Base-by-base conservation (phyloP, 2,329 filamentous ascomycete species). In the Clarireedia paspali region DNA sequence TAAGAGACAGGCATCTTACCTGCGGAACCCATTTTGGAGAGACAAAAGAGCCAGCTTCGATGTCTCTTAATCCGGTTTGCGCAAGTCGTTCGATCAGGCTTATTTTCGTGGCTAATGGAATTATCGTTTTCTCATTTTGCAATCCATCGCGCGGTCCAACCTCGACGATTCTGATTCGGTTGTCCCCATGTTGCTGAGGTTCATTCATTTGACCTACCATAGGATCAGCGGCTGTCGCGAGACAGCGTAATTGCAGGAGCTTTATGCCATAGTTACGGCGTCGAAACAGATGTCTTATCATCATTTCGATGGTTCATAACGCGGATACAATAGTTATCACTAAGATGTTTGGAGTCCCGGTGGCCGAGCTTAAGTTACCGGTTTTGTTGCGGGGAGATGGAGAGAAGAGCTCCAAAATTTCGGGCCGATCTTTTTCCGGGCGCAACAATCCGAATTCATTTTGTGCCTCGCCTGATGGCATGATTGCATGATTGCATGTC, bases 91-190 rank as follows among this genome's bases (percentile, higher is more conserved):
- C 78, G 40, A 95, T 87, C 53, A 95, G 72, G 62, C 91, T 82
- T 55, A 92, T 80, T 71, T 95, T 95, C 2, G 84, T 90, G 6
- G 78, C 75, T 10, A 89, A 74, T 0, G 88, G 76, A 60, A 95
- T 86, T 27, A 77, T 77, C 60, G 76, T 81, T 72, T 87, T 88
- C 74, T 94, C 88, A 68, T 94, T 95, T 69, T 95, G 89, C 53
- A 95, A 73, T n/a, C 89, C 89, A 74, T 95, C 89, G 62, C 89
- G 79, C 36, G 89, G 89, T 7, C 88, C 89, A 60, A 95, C 89
- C 74, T 95, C 89, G 59, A 94, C 85, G 40, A 95, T 84, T 71
- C 76, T 79, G 59, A 83, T 77, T 15, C 61, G 63, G 54, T 70
- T 68, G 51, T 57, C 59, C 24, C 56, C 57, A 51, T 62, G 45